Percentiles rank a stretch among this genome's conserved stretches.
phyloP scores from a whole-genome alignment of 768 basidiomycete genomes.

The Russula foetens region DNA sequence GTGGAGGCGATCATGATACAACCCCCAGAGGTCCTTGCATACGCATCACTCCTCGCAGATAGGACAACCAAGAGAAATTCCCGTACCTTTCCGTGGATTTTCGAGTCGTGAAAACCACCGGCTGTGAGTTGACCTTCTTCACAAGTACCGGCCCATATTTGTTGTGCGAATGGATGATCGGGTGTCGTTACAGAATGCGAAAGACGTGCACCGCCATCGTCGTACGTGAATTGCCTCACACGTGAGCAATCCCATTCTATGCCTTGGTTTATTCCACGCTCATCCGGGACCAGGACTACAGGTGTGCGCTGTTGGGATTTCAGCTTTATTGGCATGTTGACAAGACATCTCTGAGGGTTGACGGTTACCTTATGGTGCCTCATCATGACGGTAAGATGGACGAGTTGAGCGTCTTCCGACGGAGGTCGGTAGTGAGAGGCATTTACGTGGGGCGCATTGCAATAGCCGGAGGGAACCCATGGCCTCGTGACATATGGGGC shows the following conservation, averaged over 20 bases:
- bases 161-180: slow-evolving; percentile 35
- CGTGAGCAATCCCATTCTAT: slow-evolving; percentile 35
- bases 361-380: slow-evolving; percentile 39
- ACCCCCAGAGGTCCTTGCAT: slow-evolving; percentile 37
- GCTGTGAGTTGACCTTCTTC: slow-evolving; percentile 39
- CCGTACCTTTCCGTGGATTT: slow-evolving; percentile 33
- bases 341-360: neutral
- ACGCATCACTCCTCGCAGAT: neutral
- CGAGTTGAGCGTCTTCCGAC: slow-evolving; percentile 28
- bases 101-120: slow-evolving; percentile 35
- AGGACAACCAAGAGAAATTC: neutral
- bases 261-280: slow-evolving; percentile 31
- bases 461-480: slow-evolving; percentile 44
- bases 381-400: slow-evolving; percentile 35
- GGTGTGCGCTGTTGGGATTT: slow-evolving; percentile 33
- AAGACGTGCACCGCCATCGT: slow-evolving; percentile 28
- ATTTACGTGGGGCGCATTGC: slow-evolving; percentile 42
- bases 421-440: slow-evolving; percentile 30
- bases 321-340: neutral
- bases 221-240: slow-evolving; percentile 32
- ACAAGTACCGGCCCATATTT: slow-evolving; percentile 41
- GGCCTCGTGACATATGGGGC: slow-evolving; percentile 24
- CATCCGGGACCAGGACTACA: slow-evolving; percentile 38
- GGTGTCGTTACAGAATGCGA: slow-evolving; percentile 34
- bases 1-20: slow-evolving; percentile 33